phyloP scores from a whole-genome alignment of 2,329 filamentous ascomycete species.

The Fusarium concolor region DNA sequence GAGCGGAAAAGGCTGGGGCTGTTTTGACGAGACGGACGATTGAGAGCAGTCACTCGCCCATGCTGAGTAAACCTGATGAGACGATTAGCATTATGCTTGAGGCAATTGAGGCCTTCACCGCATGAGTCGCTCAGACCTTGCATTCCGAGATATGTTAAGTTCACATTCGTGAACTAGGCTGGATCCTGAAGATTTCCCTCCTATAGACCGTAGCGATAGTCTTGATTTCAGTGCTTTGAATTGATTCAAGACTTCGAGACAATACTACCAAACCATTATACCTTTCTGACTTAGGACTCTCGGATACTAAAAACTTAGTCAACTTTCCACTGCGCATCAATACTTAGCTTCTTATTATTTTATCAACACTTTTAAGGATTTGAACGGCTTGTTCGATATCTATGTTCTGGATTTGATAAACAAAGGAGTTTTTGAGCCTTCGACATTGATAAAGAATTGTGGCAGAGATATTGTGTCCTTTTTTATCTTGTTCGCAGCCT shows the following conservation, averaged over 20 bases:
- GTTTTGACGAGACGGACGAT: constrained; percentile 55
- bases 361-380: too few relatives aligned
- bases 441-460: too few relatives aligned
- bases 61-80: constrained; percentile 59
- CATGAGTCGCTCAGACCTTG: not conserved
- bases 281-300: not conserved
- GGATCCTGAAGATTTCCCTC: not conserved
- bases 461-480: too few relatives aligned
- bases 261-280: not conserved
- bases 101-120: constrained; percentile 35
- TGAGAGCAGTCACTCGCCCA: constrained; percentile 60
- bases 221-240: not conserved
- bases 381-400: too few relatives aligned
- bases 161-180: not conserved
- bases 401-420: too few relatives aligned
- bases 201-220: not conserved
- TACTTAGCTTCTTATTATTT: too few relatives aligned
- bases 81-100: constrained; percentile 52
- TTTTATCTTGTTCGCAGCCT: too few relatives aligned
- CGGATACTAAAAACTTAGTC: too few relatives aligned
- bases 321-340: too few relatives aligned
- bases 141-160: not conserved
- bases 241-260: not conserved
- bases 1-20: constrained; percentile 54
- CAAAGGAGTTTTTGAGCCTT: too few relatives aligned